phyloP scores from a whole-genome alignment of 2,329 filamentous ascomycete genomes.

The Neofusicoccum sp. region DNA sequence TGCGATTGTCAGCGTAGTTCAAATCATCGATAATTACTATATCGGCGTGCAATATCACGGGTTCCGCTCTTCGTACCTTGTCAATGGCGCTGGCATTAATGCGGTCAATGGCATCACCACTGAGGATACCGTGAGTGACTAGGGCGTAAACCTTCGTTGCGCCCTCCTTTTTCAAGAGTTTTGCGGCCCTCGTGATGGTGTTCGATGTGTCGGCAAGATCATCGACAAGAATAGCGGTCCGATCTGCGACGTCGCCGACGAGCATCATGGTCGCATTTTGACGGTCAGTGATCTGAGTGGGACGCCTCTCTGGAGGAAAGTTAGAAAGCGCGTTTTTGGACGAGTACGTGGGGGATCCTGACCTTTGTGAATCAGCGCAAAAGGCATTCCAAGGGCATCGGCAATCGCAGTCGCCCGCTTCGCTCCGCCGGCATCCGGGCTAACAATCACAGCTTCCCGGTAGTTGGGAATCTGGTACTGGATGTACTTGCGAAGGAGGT shows the following conservation, averaged over 20 bases:
- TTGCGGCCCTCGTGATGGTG: conserved; percentile 93
- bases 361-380: conserved; percentile 96
- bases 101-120: conserved; percentile 88
- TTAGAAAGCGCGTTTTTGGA: background rate
- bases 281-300: conserved; percentile 80
- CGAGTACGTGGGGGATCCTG: background rate
- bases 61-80: conserved; percentile 56
- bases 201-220: conserved; percentile 95
- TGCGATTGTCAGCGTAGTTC: background rate
- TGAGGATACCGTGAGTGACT: conserved; percentile 91
- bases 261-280: conserved; percentile 88
- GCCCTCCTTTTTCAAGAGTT: conserved; percentile 90
- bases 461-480: conserved; percentile 81
- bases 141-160: conserved; percentile 89
- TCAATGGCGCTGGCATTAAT: conserved; percentile 93
- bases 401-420: conserved; percentile 96
- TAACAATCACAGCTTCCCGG: conserved; percentile 86
- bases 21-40: background rate
- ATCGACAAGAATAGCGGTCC: conserved; percentile 86
- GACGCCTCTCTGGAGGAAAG: conserved; percentile 70
- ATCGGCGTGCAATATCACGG: too few relatives aligned
- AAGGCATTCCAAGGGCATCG: conserved; percentile 88
- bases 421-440: conserved; percentile 91
- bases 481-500: conserved; percentile 66
- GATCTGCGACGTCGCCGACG: conserved; percentile 78